phyloP scores from a whole-genome alignment of 2,329 filamentous ascomycete species.

The Seiridium unicorne region DNA sequence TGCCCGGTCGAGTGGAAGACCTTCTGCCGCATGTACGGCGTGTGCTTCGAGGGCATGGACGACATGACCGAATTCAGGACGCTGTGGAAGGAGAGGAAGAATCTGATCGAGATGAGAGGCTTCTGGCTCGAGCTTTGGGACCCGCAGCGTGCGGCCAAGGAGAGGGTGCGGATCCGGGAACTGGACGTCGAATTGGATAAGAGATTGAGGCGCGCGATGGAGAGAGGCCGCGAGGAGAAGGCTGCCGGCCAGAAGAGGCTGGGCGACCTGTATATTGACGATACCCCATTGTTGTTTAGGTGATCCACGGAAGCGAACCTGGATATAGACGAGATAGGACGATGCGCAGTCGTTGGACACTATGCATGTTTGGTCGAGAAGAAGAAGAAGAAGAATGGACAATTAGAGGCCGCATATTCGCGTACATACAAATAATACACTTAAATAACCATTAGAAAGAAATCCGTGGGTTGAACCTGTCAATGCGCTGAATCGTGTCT shows the following conservation, averaged over 20 bases:
- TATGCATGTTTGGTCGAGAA: too few relatives aligned
- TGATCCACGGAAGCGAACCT: neutral
- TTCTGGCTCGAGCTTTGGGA: conserved; percentile 17
- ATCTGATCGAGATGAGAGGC: conserved; percentile 14
- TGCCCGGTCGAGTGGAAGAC: conserved; percentile 40
- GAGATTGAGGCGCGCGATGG: conserved; percentile 1
- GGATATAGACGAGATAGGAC: too few relatives aligned
- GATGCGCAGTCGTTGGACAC: too few relatives aligned
- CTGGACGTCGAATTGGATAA: conserved; percentile 16
- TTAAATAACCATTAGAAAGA: too few relatives aligned
- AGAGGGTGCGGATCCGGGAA: conserved; percentile 18
- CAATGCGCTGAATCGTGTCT: too few relatives aligned
- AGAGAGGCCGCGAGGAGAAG: neutral
- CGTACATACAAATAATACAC: too few relatives aligned
- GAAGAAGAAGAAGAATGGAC: too few relatives aligned
- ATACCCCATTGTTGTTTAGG: neutral
- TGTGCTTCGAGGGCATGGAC: conserved; percentile 26
- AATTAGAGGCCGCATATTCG: too few relatives aligned
- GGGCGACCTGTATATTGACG: neutral
- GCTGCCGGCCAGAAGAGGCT: neutral
- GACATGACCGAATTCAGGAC: conserved; percentile 12
- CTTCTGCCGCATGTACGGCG: conserved; percentile 30
- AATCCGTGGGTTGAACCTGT: too few relatives aligned
- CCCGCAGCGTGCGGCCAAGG: conserved; percentile 14
- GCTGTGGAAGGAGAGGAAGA: conserved; percentile 18